Evolutionary conservation across 176 grass and related monocot species (phyloP).

Genomic region (Oryza rufipogon): DNA sequence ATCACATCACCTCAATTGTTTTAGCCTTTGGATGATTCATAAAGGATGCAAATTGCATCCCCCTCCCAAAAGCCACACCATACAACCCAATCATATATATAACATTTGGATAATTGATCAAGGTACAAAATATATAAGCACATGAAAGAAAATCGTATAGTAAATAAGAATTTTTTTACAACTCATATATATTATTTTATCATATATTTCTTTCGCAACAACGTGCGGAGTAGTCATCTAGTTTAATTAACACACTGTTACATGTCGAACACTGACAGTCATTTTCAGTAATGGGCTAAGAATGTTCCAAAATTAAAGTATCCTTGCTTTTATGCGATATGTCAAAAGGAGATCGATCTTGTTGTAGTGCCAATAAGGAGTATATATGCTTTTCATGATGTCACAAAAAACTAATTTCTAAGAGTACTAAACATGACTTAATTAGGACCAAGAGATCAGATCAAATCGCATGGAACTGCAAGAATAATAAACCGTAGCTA

Average conservation of each 20-base stretch:
- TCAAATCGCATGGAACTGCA: neutral
- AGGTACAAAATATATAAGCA: no score
- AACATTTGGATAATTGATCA: no score
- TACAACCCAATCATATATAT: no score
- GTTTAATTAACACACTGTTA: constrained; percentile 6
- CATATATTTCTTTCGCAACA: no score
- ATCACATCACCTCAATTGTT: no score
- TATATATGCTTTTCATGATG: constrained; percentile 30
- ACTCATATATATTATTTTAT: no score
- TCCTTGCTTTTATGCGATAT: constrained; percentile 44
- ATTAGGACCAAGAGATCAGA: neutral
- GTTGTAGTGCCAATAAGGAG: constrained; percentile 35
- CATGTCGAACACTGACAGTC: constrained; percentile 9
- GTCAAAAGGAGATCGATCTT: constrained; percentile 35
- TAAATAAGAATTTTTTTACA: no score
- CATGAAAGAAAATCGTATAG: no score
- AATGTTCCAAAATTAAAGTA: constrained; percentile 31
- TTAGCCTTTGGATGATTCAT: no score
- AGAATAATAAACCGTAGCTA: neutral
- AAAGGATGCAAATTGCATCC: no score
- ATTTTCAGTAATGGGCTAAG: constrained; percentile 33
- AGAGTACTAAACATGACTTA: neutral
- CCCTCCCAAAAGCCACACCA: no score
- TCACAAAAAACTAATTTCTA: neutral
- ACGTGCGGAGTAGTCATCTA: no score